Evolutionary conservation across 495 filamentous ascomycete species (phyloP).

Genomic region (Cryomyces antarcticus): DNA sequence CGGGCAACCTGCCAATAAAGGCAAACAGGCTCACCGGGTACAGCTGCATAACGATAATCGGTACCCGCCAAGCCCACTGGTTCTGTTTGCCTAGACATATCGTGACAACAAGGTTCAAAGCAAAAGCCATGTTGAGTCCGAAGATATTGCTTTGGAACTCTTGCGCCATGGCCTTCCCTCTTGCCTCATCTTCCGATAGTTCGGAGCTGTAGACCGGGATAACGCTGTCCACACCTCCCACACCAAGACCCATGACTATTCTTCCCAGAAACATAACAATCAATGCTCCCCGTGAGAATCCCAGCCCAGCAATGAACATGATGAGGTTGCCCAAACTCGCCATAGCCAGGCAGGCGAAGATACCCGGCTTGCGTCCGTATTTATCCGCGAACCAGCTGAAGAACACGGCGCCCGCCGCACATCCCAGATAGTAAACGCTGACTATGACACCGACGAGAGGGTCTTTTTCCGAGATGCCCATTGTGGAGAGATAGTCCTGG

Average conservation of each 20-base stretch:
- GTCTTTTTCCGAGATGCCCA: conserved; percentile 27
- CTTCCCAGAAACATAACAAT: conserved; percentile 30
- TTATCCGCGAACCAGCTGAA: conserved; percentile 27
- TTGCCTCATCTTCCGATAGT: conserved; percentile 25
- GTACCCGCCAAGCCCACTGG: conserved; percentile 35
- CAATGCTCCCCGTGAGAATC: conserved; percentile 21
- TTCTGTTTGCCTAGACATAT: conserved; percentile 16
- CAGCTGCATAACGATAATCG: conserved; percentile 37
- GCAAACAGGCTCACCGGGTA: conserved; percentile 29
- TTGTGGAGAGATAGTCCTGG: conserved; percentile 30
- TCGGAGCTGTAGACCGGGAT: conserved; percentile 37
- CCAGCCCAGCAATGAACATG: conserved; percentile 32
- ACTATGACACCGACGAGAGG: conserved; percentile 35
- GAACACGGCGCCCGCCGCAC: conserved; percentile 29
- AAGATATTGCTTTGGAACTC: conserved; percentile 41
- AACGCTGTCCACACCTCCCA: conserved; percentile 35
- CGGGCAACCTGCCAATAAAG: conserved; percentile 28
- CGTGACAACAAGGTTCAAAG: conserved; percentile 20
- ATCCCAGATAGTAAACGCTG: conserved; percentile 38
- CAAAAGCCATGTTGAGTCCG: conserved; percentile 33
- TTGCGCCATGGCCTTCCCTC: conserved; percentile 32
- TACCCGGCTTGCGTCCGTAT: conserved; percentile 27
- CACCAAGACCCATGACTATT: conserved; percentile 33
- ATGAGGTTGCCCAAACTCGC: conserved; percentile 30
- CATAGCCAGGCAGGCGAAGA: conserved; percentile 28